Evolutionary conservation across 495 filamentous ascomycete genomes (phyloP).

Genomic region (Tuber aestivum): DNA sequence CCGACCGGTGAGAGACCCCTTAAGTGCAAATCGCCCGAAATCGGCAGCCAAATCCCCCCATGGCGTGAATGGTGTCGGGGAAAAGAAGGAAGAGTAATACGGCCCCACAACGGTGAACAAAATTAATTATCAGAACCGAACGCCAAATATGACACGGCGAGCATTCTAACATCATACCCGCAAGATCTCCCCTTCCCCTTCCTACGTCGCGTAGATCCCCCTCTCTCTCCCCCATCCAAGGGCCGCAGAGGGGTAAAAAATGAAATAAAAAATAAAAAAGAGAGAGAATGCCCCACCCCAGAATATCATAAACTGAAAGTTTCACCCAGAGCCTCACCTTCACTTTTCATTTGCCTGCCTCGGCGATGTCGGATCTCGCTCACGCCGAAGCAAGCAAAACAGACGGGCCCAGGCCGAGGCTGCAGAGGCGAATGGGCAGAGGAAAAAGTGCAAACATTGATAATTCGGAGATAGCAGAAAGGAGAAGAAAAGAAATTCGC

Average conservation of each 20-base stretch:
- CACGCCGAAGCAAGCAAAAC: no score
- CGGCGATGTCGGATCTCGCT: not conserved
- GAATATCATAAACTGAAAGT: not conserved
- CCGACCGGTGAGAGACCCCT: not conserved
- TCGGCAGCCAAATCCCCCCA: not conserved
- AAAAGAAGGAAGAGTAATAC: not conserved
- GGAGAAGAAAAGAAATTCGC: no score
- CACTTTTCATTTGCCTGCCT: not conserved
- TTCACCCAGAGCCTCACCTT: not conserved
- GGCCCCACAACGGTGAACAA: not conserved
- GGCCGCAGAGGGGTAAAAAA: not conserved
- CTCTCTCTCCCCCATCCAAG: no score
- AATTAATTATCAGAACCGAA: not conserved
- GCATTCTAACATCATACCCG: not conserved
- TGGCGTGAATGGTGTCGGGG: not conserved
- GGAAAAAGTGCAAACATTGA: not conserved
- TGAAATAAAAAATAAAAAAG: not conserved
- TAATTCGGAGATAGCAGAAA: conserved; percentile 3
- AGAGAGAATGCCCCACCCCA: not conserved
- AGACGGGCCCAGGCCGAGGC: no score
- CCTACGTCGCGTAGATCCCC: no score
- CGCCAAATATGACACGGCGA: not conserved
- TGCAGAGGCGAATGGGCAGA: not conserved
- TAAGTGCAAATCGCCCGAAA: not conserved
- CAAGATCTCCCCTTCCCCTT: not conserved